A percentile compares a stretch with the other conserved stretches of the same genome.
Evolutionary conservation across 2,329 filamentous ascomycete species (phyloP).

Genomic region (Hymenoscyphus scutula): DNA sequence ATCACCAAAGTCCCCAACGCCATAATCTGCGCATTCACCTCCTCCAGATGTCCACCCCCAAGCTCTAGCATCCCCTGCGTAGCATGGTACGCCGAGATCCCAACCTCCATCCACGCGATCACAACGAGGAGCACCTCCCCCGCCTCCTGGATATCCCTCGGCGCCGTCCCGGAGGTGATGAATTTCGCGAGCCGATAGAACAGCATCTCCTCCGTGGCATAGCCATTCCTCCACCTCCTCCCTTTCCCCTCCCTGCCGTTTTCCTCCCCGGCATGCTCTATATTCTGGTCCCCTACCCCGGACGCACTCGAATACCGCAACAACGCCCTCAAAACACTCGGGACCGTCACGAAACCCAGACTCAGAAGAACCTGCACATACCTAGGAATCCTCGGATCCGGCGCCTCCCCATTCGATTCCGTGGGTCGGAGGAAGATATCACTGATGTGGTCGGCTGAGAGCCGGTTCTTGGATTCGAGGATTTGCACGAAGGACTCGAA

Average conservation of each 20-base stretch:
- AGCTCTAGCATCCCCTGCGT: conserved; percentile 44
- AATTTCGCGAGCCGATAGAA: conserved; percentile 35
- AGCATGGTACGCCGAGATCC: conserved; percentile 49
- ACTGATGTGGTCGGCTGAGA: conserved; percentile 52
- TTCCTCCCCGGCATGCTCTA: conserved; percentile 9
- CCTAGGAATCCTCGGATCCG: conserved; percentile 58
- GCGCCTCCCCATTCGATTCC: conserved; percentile 38
- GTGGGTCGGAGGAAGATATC: conserved; percentile 58
- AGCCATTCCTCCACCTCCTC: conserved; percentile 54
- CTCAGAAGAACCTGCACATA: conserved; percentile 57
- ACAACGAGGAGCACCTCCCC: conserved; percentile 50
- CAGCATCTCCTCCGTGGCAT: conserved; percentile 41
- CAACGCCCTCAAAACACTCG: conserved; percentile 54
- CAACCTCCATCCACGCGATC: conserved; percentile 58
- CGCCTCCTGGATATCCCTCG: conserved; percentile 47
- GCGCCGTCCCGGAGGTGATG: conserved; percentile 46
- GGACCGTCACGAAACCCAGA: conserved; percentile 51
- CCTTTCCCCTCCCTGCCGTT: conserved; percentile 17
- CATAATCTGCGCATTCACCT: conserved; percentile 61
- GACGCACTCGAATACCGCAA: conserved; percentile 50
- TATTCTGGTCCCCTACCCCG: conserved; percentile 17
- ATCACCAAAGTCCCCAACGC: conserved; percentile 64
- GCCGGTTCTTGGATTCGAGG: conserved; percentile 50
- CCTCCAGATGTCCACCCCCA: conserved; percentile 44
- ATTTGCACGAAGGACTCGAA: conserved; percentile 53